Percentiles rank a stretch among this genome's conserved stretches.
These are phyloP conservation scores for Suillus subluteus DNA, from an alignment of 768 basidiomycete species.

Conservation along the genomic window DNA sequence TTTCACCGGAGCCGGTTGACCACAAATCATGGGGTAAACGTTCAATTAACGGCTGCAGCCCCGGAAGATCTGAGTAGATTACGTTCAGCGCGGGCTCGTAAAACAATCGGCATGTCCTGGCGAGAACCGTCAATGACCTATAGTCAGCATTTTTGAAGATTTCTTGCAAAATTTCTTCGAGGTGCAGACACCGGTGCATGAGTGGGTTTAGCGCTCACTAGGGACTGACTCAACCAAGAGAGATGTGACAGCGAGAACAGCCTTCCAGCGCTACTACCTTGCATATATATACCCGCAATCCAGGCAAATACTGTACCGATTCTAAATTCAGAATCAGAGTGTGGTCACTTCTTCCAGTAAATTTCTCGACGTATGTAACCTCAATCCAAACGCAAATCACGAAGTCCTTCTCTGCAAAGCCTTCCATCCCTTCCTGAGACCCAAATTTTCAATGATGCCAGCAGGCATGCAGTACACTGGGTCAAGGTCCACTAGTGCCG, in stretches of 20 bases:
- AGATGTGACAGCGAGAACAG: neutral
- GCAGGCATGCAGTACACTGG: slow-evolving; percentile 93
- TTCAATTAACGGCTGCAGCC: slow-evolving; percentile 36
- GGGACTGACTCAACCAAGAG: neutral
- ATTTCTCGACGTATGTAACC: neutral
- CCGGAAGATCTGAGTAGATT: slow-evolving; percentile 34
- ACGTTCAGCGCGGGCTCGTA: slow-evolving; percentile 36
- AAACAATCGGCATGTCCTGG: slow-evolving; percentile 35
- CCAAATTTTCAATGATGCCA: slow-evolving; percentile 61
- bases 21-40: slow-evolving; percentile 36
- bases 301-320: neutral
- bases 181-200: slow-evolving; percentile 38
- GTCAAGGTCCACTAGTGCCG: slow-evolving; percentile 82
- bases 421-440: slow-evolving; percentile 58
- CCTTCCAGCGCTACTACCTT: neutral
- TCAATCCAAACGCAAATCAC: slow-evolving; percentile 9
- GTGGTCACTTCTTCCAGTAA: slow-evolving; percentile 1
- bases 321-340: neutral
- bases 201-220: slow-evolving; percentile 11
- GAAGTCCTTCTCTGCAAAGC: slow-evolving; percentile 31
- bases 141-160: slow-evolving; percentile 37
- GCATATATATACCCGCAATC: neutral
- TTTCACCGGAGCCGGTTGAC: slow-evolving; percentile 21
- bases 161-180: slow-evolving; percentile 37
- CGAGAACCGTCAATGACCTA: slow-evolving; percentile 34